Evolutionary conservation across 139 green algal genomes (phyloP).

Genomic region (Ulvella scutata): DNA sequence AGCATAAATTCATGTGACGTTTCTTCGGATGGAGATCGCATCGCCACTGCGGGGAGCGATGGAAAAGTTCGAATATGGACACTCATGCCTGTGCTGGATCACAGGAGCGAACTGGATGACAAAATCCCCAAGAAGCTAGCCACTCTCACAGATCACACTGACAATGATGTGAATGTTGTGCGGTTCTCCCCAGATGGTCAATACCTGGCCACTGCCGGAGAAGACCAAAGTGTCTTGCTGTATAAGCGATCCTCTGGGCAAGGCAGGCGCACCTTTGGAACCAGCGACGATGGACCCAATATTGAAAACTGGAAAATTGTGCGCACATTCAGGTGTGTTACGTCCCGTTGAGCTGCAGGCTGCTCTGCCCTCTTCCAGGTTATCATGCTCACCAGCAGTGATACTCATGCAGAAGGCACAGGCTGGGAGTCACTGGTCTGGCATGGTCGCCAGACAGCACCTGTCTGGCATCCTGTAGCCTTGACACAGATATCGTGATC

Average conservation of each 20-base stretch:
- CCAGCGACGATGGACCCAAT: slow-evolving; percentile 27
- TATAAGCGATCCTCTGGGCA: slow-evolving; percentile 43
- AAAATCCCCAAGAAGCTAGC: slow-evolving; percentile 46
- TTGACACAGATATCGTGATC: slow-evolving; percentile 71
- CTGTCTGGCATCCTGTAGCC: slow-evolving; percentile 52
- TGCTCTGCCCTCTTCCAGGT: too few relatives aligned
- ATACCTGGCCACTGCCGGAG: slow-evolving; percentile 48
- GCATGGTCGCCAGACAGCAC: slow-evolving; percentile 60
- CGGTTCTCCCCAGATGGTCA: slow-evolving; percentile 54
- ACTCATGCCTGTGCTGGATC: slow-evolving; percentile 35
- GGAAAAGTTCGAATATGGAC: slow-evolving; percentile 57
- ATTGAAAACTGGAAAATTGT: slow-evolving; percentile 75
- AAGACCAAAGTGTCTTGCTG: slow-evolving; percentile 55
- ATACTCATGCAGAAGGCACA: background rate
- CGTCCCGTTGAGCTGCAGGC: too few relatives aligned
- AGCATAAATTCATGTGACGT: slow-evolving; percentile 56
- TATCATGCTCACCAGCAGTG: too few relatives aligned
- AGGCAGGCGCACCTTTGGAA: slow-evolving; percentile 7
- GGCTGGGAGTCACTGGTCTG: slow-evolving; percentile 56
- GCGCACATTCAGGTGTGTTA: background rate
- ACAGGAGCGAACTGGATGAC: slow-evolving; percentile 26
- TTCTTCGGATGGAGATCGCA: slow-evolving; percentile 29
- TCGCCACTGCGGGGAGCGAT: slow-evolving; percentile 58
- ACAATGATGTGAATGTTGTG: slow-evolving; percentile 54
- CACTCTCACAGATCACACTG: slow-evolving; percentile 52